phyloP scores from a whole-genome alignment of 176 grass and related monocot genomes.

The Melocanna baccifera region DNA sequence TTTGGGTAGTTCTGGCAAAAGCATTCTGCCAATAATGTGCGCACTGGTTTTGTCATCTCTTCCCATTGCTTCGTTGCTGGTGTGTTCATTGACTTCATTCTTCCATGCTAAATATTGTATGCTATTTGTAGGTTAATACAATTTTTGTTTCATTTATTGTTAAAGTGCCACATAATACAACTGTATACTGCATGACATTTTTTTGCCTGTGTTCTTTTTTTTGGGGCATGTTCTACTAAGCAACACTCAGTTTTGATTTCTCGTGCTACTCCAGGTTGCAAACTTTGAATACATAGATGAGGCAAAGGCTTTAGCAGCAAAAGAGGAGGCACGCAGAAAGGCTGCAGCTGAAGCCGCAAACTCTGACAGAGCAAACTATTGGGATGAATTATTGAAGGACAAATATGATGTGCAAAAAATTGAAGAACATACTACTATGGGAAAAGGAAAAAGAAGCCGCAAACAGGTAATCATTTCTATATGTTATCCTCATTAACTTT shows the following conservation, averaged over 20 bases:
- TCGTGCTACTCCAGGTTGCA: conserved; percentile 59
- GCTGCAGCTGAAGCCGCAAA: conserved; percentile 58
- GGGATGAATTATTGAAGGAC: conserved; percentile 90
- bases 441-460: conserved; percentile 98
- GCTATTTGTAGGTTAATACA: neutral
- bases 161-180: conserved; percentile 16
- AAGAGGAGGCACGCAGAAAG: conserved; percentile 76
- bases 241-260: conserved; percentile 15
- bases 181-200: neutral
- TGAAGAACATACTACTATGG: conserved; percentile 92
- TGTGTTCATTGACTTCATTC: neutral
- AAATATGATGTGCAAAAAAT: conserved; percentile 72
- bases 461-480: conserved; percentile 67
- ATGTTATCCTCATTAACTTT: neutral
- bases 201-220: neutral
- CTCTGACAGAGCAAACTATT: conserved; percentile 63
- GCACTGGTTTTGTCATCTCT: neutral
- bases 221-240: conserved; percentile 6
- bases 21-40: neutral
- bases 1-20: neutral
- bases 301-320: conserved; percentile 81
- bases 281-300: conserved; percentile 96
- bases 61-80: neutral
- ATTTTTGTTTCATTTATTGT: neutral
- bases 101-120: neutral